Percentiles rank a stretch among this genome's conserved stretches.
These are phyloP conservation scores for Ambrosiella beaveri DNA, from an alignment of 2,329 filamentous ascomycete species.

Conservation along the genomic window DNA sequence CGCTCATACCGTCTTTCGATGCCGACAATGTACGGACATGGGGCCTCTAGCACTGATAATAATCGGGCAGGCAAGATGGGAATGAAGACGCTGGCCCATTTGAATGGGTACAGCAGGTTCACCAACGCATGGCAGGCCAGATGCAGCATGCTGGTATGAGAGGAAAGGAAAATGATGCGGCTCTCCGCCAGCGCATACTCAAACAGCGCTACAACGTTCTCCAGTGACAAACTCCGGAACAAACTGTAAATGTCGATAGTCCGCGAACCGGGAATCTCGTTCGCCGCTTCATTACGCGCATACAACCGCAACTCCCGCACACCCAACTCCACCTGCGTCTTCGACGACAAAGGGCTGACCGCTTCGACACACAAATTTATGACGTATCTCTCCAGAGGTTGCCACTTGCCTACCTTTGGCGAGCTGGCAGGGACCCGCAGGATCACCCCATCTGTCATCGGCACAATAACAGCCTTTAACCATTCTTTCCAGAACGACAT, in stretches of 20 bases:
- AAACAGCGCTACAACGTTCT: conserved; percentile 81
- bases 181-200: conserved; percentile 89
- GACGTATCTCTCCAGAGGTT: conserved; percentile 89
- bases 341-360: conserved; percentile 76
- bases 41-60: conserved; percentile 79
- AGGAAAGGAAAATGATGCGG: conserved; percentile 88
- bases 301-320: conserved; percentile 82
- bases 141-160: conserved; percentile 90
- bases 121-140: conserved; percentile 76
- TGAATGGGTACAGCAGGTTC: conserved; percentile 73
- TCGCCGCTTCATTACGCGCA: conserved; percentile 77
- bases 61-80: conserved; percentile 76
- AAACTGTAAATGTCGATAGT: conserved; percentile 86
- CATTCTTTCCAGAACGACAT: conserved; percentile 98
- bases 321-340: conserved; percentile 85
- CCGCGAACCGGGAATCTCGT: conserved; percentile 82
- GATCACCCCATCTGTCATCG: conserved; percentile 80
- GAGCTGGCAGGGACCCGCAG: conserved; percentile 74
- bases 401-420: conserved; percentile 82
- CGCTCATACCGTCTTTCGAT: conserved; percentile 84
- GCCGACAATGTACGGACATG: conserved; percentile 92
- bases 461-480: conserved; percentile 82
- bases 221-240: conserved; percentile 75
- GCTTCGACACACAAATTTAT: conserved; percentile 94
- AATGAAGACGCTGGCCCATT: conserved; percentile 90